phyloP scores from a whole-genome alignment of 129 eudicot genomes.

The Tagetes erecta region DNA sequence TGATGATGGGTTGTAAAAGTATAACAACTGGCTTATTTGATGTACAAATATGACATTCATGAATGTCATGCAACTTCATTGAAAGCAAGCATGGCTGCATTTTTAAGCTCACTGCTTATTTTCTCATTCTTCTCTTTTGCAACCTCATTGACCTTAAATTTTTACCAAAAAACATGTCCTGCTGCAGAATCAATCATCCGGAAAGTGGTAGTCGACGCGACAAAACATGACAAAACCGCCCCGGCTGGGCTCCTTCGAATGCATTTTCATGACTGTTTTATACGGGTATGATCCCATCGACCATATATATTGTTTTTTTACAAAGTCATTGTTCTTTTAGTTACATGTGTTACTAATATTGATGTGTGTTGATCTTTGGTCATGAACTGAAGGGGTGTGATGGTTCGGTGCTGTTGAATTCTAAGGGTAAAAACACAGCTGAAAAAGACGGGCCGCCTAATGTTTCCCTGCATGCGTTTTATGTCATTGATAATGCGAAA shows the following conservation, averaged over 20 bases:
- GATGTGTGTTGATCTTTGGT: neutral
- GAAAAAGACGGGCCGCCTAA: slow-evolving; percentile 85
- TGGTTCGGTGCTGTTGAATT: slow-evolving; percentile 71
- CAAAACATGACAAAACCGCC: slow-evolving; percentile 53
- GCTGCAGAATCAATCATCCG: slow-evolving; percentile 46
- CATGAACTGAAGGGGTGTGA: slow-evolving; percentile 63
- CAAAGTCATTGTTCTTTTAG: slow-evolving; percentile 4
- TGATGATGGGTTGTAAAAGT: slow-evolving; percentile 14
- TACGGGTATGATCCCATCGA: slow-evolving; percentile 43
- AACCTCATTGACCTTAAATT: slow-evolving; percentile 49
- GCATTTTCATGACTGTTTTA: slow-evolving; percentile 86
- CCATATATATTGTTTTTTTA: neutral
- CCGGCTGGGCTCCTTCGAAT: slow-evolving; percentile 75
- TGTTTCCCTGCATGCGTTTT: slow-evolving; percentile 67
- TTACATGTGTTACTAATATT: neutral
- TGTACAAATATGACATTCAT: slow-evolving; percentile 31
- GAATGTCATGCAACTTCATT: slow-evolving; percentile 30
- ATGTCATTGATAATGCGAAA: slow-evolving; percentile 65
- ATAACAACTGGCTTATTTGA: neutral
- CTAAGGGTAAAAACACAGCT: slow-evolving; percentile 50
- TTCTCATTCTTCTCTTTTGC: slow-evolving; percentile 31
- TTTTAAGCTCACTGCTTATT: slow-evolving; percentile 34
- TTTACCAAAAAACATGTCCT: slow-evolving; percentile 65
- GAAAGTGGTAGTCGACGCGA: slow-evolving; percentile 51
- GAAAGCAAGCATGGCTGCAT: slow-evolving; percentile 21